Evolutionary conservation across 345 rosid species (phyloP).

Genomic region (Pistacia vera): DNA sequence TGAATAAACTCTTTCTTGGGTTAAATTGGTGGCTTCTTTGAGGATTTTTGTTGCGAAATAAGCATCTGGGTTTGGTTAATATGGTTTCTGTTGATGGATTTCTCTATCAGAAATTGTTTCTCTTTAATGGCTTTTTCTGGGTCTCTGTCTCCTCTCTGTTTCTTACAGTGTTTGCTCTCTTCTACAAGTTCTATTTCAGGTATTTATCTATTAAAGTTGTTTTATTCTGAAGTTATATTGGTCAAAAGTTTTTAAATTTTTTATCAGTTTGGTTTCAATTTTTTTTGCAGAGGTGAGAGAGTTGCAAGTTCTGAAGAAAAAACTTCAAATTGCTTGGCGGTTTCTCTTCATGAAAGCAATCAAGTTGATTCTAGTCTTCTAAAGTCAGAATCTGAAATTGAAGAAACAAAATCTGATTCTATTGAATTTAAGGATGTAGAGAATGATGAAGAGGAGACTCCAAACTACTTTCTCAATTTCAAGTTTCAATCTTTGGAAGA

Average conservation of each 20-base stretch:
- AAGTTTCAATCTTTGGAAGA: slow-evolving; percentile 61
- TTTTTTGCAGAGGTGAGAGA: slow-evolving; percentile 31
- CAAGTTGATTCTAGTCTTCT: slow-evolving; percentile 9
- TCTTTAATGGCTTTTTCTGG: slow-evolving; percentile 41
- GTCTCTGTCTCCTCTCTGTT: slow-evolving; percentile 47
- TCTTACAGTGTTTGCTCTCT: slow-evolving; percentile 37
- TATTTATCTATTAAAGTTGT: slow-evolving; percentile 16
- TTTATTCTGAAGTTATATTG: neutral
- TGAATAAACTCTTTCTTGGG: slow-evolving; percentile 33
- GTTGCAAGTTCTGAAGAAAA: slow-evolving; percentile 23
- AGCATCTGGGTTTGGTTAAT: slow-evolving; percentile 29
- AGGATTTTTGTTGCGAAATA: slow-evolving; percentile 20
- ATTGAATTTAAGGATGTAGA: slow-evolving; percentile 20
- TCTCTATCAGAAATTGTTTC: slow-evolving; percentile 33
- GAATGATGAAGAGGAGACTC: slow-evolving; percentile 33
- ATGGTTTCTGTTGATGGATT: slow-evolving; percentile 37
- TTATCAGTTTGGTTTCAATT: neutral
- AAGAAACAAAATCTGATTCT: slow-evolving; percentile 17
- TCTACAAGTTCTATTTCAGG: slow-evolving; percentile 42
- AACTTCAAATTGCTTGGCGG: slow-evolving; percentile 20
- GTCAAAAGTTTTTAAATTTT: neutral
- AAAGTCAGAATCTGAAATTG: slow-evolving; percentile 23
- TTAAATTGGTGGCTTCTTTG: slow-evolving; percentile 34
- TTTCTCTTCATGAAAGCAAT: neutral
- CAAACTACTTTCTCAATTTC: slow-evolving; percentile 65